Conservation (phyloP, 2,329 filamentous ascomycete species). For the Alternaria sp. region DNA sequence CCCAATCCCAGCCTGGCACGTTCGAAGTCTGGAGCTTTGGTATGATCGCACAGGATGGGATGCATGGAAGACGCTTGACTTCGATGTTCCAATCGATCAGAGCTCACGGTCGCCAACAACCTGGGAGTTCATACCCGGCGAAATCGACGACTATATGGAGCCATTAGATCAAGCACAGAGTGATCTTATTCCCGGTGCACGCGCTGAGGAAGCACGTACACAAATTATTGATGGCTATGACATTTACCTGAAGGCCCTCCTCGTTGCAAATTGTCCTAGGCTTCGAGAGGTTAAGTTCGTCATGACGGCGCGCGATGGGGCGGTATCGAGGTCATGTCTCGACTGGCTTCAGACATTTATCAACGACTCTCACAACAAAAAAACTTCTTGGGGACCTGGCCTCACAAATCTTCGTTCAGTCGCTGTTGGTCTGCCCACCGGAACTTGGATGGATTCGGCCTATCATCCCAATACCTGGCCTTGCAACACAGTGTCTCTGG, state of each 20-base stretch:
- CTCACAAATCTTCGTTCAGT: constrained; percentile 1
- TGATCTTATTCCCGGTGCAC: not conserved
- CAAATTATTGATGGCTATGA: constrained; percentile 13
- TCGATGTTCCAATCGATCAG: constrained; percentile 1
- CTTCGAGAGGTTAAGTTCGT: constrained; percentile 15
- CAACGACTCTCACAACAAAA: not conserved
- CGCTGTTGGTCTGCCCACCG: constrained; percentile 11
- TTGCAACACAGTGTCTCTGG: not conserved
- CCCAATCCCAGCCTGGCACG: constrained; percentile 18
- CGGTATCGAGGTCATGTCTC: not conserved
- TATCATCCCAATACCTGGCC: not conserved
- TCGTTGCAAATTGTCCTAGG: constrained; percentile 13
- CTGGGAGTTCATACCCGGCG: constrained; percentile 3
- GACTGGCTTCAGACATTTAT: constrained; percentile 13
- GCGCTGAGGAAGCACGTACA: not conserved
- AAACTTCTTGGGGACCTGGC: constrained; percentile 6
- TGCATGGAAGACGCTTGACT: constrained; percentile 13
- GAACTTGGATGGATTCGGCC: constrained; percentile 8
- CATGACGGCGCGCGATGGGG: not conserved
- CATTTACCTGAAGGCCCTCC: constrained; percentile 11
- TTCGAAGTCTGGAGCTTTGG: constrained; percentile 19
- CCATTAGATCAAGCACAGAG: not conserved
- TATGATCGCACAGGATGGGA: constrained; percentile 15
- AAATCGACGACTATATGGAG: constrained; percentile 8
- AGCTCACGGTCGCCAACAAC: not conserved